phyloP scores from a whole-genome alignment of 2,329 filamentous ascomycete genomes.

The Cryphonectria nitschkei region DNA sequence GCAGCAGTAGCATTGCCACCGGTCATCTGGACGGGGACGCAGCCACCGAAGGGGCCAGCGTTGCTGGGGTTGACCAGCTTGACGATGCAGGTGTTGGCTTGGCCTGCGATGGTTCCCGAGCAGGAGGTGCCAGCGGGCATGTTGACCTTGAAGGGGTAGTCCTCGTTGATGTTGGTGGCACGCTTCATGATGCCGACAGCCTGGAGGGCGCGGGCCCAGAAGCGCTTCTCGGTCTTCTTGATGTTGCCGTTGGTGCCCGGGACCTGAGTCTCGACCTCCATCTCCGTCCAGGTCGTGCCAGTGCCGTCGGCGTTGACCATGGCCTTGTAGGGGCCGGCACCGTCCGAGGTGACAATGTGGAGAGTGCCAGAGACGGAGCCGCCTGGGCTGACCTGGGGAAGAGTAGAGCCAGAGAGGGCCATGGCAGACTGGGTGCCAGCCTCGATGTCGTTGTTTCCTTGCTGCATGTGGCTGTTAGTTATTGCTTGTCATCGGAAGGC shows the following conservation, averaged over 20 bases:
- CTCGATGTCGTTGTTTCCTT: slow-evolving; percentile 42
- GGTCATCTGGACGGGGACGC: slow-evolving; percentile 28
- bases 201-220: slow-evolving; percentile 26
- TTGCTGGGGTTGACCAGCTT: slow-evolving; percentile 36
- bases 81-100: slow-evolving; percentile 36
- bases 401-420: slow-evolving; percentile 41
- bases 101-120: slow-evolving; percentile 34
- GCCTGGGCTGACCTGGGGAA: slow-evolving; percentile 44
- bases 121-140: slow-evolving; percentile 36
- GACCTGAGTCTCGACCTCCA: slow-evolving; percentile 40
- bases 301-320: slow-evolving; percentile 44
- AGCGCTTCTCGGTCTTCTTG: slow-evolving; percentile 32
- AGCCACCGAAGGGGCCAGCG: slow-evolving; percentile 30
- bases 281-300: slow-evolving; percentile 39
- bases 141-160: slow-evolving; percentile 34
- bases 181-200: slow-evolving; percentile 29
- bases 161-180: slow-evolving; percentile 32
- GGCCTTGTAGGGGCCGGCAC: slow-evolving; percentile 44
- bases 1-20: slow-evolving; percentile 12
- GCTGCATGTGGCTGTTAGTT: slow-evolving; percentile 11
- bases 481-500: too few relatives aligned
- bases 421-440: slow-evolving; percentile 39
- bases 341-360: slow-evolving; percentile 48
- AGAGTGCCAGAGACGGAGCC: slow-evolving; percentile 42
- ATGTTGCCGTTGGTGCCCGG: slow-evolving; percentile 43